These are phyloP conservation scores for Begonia loranthoides DNA, from an alignment of 306 rosid genomes.

Conservation along the genomic window DNA sequence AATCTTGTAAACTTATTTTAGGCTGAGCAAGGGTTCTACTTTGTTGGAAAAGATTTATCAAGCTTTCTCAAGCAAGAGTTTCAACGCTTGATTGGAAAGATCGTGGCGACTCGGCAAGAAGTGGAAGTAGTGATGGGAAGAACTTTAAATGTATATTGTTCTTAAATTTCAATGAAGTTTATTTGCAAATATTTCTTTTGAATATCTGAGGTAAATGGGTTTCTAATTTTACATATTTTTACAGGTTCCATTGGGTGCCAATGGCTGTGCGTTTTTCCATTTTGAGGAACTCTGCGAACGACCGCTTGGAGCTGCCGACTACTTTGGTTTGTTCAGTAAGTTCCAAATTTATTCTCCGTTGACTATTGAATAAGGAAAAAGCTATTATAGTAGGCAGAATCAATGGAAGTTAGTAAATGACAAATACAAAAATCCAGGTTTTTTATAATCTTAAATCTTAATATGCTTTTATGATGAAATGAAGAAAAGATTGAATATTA, in stretches of 20 bases:
- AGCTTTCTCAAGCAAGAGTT: slow-evolving; percentile 48
- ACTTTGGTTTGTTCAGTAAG: slow-evolving; percentile 93
- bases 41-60: slow-evolving; percentile 54
- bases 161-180: not conserved
- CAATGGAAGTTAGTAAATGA: no score
- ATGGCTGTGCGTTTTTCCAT: slow-evolving; percentile 77
- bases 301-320: slow-evolving; percentile 95
- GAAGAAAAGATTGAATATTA: no score
- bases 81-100: slow-evolving; percentile 55
- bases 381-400: no score
- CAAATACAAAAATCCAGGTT: no score
- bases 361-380: not conserved
- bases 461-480: no score
- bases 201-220: not conserved
- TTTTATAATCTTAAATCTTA: no score
- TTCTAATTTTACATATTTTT: slow-evolving; percentile 7
- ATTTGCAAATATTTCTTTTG: not conserved
- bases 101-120: slow-evolving; percentile 44
- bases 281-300: slow-evolving; percentile 85
- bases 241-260: slow-evolving; percentile 77
- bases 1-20: slow-evolving; percentile 16
- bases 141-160: slow-evolving; percentile 18
- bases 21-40: slow-evolving; percentile 83
- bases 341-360: not conserved
- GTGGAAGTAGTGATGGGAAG: slow-evolving; percentile 97